Base-by-base conservation (phyloP, 106 monocot genomes). In the Amphibolis antarctica region DNA sequence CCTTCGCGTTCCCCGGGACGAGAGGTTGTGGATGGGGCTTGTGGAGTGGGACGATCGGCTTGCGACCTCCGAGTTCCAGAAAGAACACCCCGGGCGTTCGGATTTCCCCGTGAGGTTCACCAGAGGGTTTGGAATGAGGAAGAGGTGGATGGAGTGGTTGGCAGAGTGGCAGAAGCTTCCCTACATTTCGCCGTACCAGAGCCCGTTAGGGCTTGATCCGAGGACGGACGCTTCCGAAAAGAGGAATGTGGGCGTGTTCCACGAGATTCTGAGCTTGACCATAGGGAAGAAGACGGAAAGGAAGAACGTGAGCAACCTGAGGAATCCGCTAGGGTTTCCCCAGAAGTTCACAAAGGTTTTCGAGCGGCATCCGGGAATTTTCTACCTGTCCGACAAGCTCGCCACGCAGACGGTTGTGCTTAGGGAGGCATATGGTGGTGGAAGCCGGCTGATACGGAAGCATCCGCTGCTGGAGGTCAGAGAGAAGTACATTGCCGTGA, bases 291-390 rank as follows among this genome's bases (percentile, higher is more conserved):
- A 89, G 79, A 93, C 89, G 26, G 79, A 81, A 67, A 69, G 89
- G 53, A 66, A 23, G 28, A 88, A 89, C 58, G 58, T 89, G 25
- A 89, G 89, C 63, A 86, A 89, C 52, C 65, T 93, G 64, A 61
- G 93, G 50, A 66, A 68, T 62, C 64, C 74, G 0, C 71, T 93
- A 0, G 53, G 76, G 14, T 58, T 89, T 74, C 93, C 93, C 0
- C 77, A 79, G 62, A 93, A 86, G 83, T 93, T 93, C 64, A 86
- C 93, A 61, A 93, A 89, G 70, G 89, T 93, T 36, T 93, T 93
- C 23, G 86, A 78, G 53, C 72, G 93, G 47, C 93, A 93, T 42
- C 88, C 93, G 0, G 88, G 93, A n/a, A 79, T 93, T 24, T 93
- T 93, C 68, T 93, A 93, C 60, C 56, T 93, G 4, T 93, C 93